A percentile compares a stretch with the other conserved stretches of the same genome.
Conservation (phyloP, 345 rosid genomes). For the Sonneratia alba region DNA sequence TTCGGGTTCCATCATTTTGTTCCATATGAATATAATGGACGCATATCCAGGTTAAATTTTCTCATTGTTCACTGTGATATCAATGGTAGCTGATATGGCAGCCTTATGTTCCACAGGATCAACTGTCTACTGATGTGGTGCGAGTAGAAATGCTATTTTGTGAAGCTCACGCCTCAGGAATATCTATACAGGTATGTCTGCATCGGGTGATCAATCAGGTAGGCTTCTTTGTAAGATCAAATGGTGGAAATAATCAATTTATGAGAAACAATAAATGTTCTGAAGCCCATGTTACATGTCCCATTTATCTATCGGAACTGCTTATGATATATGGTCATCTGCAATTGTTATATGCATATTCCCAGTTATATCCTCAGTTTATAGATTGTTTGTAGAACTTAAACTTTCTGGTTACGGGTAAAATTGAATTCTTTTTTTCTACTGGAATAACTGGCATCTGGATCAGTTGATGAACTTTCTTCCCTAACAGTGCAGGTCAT, state of each 20-base stretch:
- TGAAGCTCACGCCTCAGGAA: conserved; percentile 58
- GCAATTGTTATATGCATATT: no score
- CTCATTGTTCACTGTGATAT: background rate
- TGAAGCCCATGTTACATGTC: no score
- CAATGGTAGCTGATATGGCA: background rate
- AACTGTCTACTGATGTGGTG: conserved; percentile 69
- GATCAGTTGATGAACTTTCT: conserved; percentile 24
- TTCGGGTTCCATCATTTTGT: background rate
- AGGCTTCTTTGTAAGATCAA: no score
- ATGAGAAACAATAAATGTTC: no score
- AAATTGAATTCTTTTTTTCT: background rate
- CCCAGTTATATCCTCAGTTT: no score
- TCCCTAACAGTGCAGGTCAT: conserved; percentile 80
- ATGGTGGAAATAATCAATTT: background rate
- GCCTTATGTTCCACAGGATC: conserved; percentile 46
- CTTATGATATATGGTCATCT: no score
- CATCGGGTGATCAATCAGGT: background rate
- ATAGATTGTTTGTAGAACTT: no score
- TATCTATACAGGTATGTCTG: conserved; percentile 51
- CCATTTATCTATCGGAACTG: no score
- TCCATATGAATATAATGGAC: background rate
- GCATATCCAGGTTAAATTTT: background rate
- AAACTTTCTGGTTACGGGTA: background rate
- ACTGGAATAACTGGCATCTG: background rate
- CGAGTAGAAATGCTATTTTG: conserved; percentile 77